Base-by-base conservation (phyloP, 495 filamentous ascomycete genomes). In the Xylaria castorea region DNA sequence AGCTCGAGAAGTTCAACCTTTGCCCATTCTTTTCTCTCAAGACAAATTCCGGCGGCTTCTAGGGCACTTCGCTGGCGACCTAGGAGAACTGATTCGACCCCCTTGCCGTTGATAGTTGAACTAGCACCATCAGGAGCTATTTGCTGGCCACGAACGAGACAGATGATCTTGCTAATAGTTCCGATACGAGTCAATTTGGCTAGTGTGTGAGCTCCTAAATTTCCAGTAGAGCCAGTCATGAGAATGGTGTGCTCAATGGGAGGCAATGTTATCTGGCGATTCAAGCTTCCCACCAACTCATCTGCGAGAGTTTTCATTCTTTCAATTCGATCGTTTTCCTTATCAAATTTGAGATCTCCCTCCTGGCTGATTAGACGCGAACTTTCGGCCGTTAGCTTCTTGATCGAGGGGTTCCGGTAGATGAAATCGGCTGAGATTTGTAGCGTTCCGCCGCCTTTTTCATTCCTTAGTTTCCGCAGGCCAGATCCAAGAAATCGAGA, bases 161-260 rank as follows among this genome's bases (percentile, higher is more conserved):
- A 60, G 46, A 62, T 55, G 73, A 84, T 22, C 83, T 75, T 3
- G n/a, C 50, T 0, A 1, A 73, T 34, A 48, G 25, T 6, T 36
- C 64, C 20, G 18, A 69, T 46, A 12, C 20, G 55, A 8, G 73
- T 27, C 0, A 83, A 71, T 3, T 57, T 20, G 0, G 58, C 1
- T 0, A 83, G 75, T 11, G 81, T 36, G 5, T 57, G 22, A 3
- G 55, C 34, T 0, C 78, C 81, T 7, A 82, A 71, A 32, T 76
- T 76, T 0, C 81, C 80, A 1, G 78, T 86, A 63, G 72, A 79
- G 3, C 83, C 83, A 3, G 81, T 83, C 1, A 84, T 65, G 5
- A 84, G 70, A 50, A 84, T 72, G 5, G 61, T 64, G 40, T 64
- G 22, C n/a, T 18, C 36, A 27, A 8, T 22, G 3, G n/a, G n/a